These are phyloP conservation scores for Davidsoniella virescens DNA, from an alignment of 2,329 filamentous ascomycete genomes.

Conservation along the genomic window DNA sequence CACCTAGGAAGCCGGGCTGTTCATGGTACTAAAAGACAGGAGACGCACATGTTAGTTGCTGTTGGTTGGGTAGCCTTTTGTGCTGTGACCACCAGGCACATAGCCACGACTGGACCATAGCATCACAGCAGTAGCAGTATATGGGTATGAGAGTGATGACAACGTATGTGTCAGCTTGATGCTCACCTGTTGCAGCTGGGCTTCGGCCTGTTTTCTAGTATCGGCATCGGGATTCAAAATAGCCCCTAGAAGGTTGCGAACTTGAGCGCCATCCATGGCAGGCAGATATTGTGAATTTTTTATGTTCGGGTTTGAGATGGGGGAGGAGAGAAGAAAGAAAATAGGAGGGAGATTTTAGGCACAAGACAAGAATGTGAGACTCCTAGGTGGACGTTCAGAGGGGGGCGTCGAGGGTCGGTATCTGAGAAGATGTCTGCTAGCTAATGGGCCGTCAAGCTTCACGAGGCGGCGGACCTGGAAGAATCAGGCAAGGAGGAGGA, in stretches of 20 bases:
- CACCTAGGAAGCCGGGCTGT: conserved; percentile 76
- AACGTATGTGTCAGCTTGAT: conserved; percentile 3
- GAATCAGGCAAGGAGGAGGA: conserved; percentile 3
- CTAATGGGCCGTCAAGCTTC: conserved; percentile 7
- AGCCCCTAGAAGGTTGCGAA: conserved; percentile 61
- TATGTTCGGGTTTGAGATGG: background rate
- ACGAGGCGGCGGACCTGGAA: conserved; percentile 9
- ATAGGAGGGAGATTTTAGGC: background rate
- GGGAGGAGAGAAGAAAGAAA: background rate
- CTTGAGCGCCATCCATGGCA: conserved; percentile 56
- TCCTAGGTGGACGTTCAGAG: background rate
- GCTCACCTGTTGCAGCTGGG: conserved; percentile 66
- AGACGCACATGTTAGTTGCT: background rate
- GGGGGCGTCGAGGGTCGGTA: too few species aligned
- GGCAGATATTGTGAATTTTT: conserved; percentile 11
- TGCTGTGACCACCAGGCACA: background rate
- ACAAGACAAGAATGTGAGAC: too few species aligned
- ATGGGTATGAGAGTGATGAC: background rate
- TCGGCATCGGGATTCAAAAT: conserved; percentile 62
- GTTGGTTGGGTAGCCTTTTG: background rate
- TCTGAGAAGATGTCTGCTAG: too few species aligned
- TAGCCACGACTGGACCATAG: background rate
- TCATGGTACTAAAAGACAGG: conserved; percentile 56
- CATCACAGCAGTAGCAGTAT: background rate
- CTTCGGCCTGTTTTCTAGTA: conserved; percentile 58